Evolutionary conservation across 2,329 filamentous ascomycete genomes (phyloP).

Genomic region (Raffaelea ambrosiae): DNA sequence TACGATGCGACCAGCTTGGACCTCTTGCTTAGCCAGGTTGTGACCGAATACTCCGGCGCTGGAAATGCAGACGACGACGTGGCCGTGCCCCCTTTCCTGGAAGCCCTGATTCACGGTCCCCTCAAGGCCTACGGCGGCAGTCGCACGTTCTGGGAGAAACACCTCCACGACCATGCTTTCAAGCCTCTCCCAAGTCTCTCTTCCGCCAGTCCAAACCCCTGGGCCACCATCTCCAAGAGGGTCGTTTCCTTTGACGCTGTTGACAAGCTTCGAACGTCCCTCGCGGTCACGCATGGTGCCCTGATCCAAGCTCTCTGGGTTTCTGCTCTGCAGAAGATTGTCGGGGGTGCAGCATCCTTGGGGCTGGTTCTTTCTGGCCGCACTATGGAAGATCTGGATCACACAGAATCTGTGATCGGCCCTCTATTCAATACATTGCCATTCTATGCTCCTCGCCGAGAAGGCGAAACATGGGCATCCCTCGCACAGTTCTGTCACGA

Average conservation of each 20-base stretch:
- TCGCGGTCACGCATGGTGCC: slow-evolving; percentile 71
- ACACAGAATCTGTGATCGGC: slow-evolving; percentile 60
- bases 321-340: slow-evolving; percentile 46
- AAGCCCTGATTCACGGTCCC: slow-evolving; percentile 62
- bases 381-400: slow-evolving; percentile 58
- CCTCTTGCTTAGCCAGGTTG: slow-evolving; percentile 54
- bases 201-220: neutral
- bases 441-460: slow-evolving; percentile 34
- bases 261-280: slow-evolving; percentile 41
- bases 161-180: slow-evolving; percentile 33
- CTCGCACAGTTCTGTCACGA: slow-evolving; percentile 58
- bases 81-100: slow-evolving; percentile 49
- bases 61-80: slow-evolving; percentile 6
- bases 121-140: slow-evolving; percentile 36
- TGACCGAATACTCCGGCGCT: slow-evolving; percentile 35
- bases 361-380: slow-evolving; percentile 76
- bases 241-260: slow-evolving; percentile 33
- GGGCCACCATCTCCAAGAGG: slow-evolving; percentile 16
- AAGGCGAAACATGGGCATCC: slow-evolving; percentile 43
- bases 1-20: slow-evolving; percentile 79
- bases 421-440: slow-evolving; percentile 89
- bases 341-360: slow-evolving; percentile 41
- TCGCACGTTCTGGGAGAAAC: slow-evolving; percentile 57
- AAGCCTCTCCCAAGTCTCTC: slow-evolving; percentile 12
- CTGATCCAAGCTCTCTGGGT: slow-evolving; percentile 70